Evolutionary conservation across 768 basidiomycete genomes (phyloP), one percentile per base, ranked within the genome.

Genomic region (Dentipellis sp.): DNA sequence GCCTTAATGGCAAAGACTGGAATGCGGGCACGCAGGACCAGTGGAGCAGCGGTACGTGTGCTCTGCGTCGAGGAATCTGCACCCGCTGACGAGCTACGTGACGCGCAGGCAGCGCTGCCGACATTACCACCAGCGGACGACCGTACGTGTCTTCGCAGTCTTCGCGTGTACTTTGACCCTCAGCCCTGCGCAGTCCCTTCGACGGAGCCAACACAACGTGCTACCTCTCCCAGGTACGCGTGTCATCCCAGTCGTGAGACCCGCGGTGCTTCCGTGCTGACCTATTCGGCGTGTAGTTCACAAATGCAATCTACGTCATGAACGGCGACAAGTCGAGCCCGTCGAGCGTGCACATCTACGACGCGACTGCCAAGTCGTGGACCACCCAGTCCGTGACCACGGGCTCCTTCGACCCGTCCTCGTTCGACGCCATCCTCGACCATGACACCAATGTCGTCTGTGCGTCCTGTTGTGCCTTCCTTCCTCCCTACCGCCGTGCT

Each of bases 391-490:
- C 74, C 2, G 78, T 78, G 14, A 77, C 72, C 5, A 62, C 76
- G 0, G 78, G 76, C 37, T 69, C 68, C 53, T 84, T 87, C 62
- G 83, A 93, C 67, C 78, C 82, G 4, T 68, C 75, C 2, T 78
- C 80, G 17, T 86, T 84, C 63, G 76, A 74, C 23, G 80, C 88
- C 23, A 83, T 95, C 58, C 78, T 97, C 36, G 94, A 97, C 71
- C 94, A 95, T 61, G 94, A 97, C 68, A 97, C 94, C 51, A 94
- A 95, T 59, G 82, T 86, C 58, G 86, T 97, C 72, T 94, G 86
- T 88, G 68, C 60, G 76, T 70, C 51, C 58, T 29, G 29, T 29
- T 6, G 6, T 29, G 29, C 29, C 3, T 48, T 55, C 54, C 40
- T 58, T 57, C 21, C 17, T 16, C n/a, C 14, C 39, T 4, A 5